Evolutionary conservation across 371 early-diverging fungal genomes (phyloP).

Genomic region (Rhizopus arrhizus): DNA sequence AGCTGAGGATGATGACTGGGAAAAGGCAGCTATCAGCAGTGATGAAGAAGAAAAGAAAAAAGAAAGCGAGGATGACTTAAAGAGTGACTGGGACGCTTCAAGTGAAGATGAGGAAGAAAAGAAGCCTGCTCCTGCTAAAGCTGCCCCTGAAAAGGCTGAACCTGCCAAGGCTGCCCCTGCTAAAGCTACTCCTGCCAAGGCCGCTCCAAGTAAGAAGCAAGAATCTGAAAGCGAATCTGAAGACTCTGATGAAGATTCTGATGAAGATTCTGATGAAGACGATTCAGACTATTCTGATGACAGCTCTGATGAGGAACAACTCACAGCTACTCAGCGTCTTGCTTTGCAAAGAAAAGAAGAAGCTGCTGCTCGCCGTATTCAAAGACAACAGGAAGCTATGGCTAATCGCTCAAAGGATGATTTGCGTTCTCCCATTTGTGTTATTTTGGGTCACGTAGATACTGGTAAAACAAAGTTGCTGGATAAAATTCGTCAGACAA

Average conservation of each 20-base stretch:
- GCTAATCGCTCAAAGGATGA: slow-evolving; percentile 86
- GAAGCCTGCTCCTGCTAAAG: slow-evolving; percentile 24
- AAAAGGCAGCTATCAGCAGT: slow-evolving; percentile 51
- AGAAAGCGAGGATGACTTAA: slow-evolving; percentile 43
- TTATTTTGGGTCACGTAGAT: slow-evolving; percentile 99
- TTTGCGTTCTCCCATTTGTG: slow-evolving; percentile 98
- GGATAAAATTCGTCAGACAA: slow-evolving; percentile 99
- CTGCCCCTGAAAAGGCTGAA: slow-evolving; percentile 36
- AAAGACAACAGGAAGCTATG: slow-evolving; percentile 78
- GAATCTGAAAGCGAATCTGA: slow-evolving; percentile 29
- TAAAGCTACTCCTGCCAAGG: slow-evolving; percentile 19
- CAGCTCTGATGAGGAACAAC: slow-evolving; percentile 61
- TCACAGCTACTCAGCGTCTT: slow-evolving; percentile 59
- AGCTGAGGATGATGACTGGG: slow-evolving; percentile 49
- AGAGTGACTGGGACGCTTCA: slow-evolving; percentile 72
- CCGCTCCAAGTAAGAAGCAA: slow-evolving; percentile 42
- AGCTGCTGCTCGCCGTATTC: slow-evolving; percentile 76
- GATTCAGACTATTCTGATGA: slow-evolving; percentile 41
- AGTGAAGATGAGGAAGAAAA: slow-evolving; percentile 54
- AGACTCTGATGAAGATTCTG: slow-evolving; percentile 23
- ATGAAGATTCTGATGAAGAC: slow-evolving; percentile 33
- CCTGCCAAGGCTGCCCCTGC: slow-evolving; percentile 35
- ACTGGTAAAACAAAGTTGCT: slow-evolving; percentile 99
- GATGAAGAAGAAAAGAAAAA: slow-evolving; percentile 40
- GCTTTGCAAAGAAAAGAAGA: slow-evolving; percentile 78